Evolutionary conservation across 2,329 filamentous ascomycete genomes (phyloP), one percentile per base, ranked within the genome.

Genomic region (Colletotrichum echinochloae): DNA sequence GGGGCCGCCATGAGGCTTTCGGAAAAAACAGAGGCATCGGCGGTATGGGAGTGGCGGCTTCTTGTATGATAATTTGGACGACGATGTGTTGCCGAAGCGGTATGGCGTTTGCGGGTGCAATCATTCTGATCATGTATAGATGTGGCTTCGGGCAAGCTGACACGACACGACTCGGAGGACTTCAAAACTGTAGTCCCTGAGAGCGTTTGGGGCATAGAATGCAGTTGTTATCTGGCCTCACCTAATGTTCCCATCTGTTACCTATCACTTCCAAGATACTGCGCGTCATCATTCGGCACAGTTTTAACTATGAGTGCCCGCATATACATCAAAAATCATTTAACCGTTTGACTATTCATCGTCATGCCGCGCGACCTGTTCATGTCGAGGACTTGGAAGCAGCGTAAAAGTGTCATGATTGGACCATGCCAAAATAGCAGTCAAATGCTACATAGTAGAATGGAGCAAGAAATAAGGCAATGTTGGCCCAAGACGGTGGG

Each of bases 61-160:
- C 60, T 69, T 71, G 69, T 70, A 71, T 71, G 65, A 71, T 71
- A 71, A 51, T 57, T 65, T 49, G 65, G 60, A 59, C 68, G 64
- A 63, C 62, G 69, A 71, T 70, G 69, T 71, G 61, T 65, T 65
- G 54, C 69, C 66, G 60, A 26, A 69, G 66, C 65, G 66, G 46
- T 39, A 57, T 57, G 69, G 69, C 69, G 69, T 71, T 65, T 71
- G 54, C 44, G 35, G 65, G 65, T 63, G 69, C 66, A 41, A 71
- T 70, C 46, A 59, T 60, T 71, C 41, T 49, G 23, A 63, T 68
- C 57, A 56, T 52, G 64, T 71, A 71, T 71, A 71, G 68, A 71
- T 35, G 33, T 28, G 57, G 64, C 64, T 70, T 59, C 52, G 39
- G 57, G 59, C 51, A 59, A 66, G 64, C 49, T 49, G 37, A 46